phyloP scores from a whole-genome alignment of 1,139 yeast species.

The Debaryomyces nepalensis region DNA sequence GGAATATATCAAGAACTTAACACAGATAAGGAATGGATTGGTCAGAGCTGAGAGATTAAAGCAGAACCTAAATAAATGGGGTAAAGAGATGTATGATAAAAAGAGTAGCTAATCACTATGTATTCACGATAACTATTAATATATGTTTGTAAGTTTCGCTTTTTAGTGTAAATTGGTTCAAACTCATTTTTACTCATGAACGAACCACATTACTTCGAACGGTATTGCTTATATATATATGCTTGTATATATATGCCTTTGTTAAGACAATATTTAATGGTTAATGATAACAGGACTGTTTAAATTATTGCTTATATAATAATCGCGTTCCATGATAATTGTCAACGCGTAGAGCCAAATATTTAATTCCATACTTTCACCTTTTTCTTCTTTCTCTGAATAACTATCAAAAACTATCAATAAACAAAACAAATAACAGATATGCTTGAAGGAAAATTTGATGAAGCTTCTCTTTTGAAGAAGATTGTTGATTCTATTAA shows the following conservation, averaged over 20 bases:
- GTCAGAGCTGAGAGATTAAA: constrained; percentile 79
- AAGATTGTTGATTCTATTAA: constrained; percentile 91
- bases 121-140: background rate
- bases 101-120: constrained; percentile 30
- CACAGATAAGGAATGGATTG: constrained; percentile 71
- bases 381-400: constrained; percentile 3
- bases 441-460: constrained; percentile 98
- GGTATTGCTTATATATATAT: no score
- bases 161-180: background rate
- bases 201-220: no score
- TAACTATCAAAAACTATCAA: constrained; percentile 1
- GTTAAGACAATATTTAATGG: no score
- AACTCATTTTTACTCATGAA: no score
- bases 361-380: constrained; percentile 7
- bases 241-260: no score
- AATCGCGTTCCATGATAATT: constrained; percentile 5
- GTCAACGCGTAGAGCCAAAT: constrained; percentile 9
- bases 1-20: constrained; percentile 82
- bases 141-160: background rate
- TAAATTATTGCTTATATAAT: constrained; percentile 5
- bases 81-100: constrained; percentile 81
- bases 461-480: constrained; percentile 88
- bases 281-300: no score
- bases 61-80: constrained; percentile 75
- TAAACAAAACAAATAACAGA: constrained; percentile 4